phyloP scores from a whole-genome alignment of 495 filamentous ascomycete genomes.

The Penicillium crystallinum region DNA sequence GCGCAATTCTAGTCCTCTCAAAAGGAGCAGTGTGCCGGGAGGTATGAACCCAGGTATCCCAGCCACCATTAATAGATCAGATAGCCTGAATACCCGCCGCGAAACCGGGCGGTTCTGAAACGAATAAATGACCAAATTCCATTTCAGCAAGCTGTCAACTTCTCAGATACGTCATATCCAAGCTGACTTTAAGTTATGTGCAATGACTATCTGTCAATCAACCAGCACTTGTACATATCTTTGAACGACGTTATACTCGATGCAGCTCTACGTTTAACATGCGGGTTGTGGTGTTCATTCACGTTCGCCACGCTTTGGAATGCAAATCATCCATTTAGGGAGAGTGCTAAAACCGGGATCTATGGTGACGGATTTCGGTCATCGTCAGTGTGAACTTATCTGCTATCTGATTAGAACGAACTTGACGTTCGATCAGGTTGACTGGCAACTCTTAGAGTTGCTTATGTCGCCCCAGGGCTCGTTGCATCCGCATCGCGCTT shows the following conservation, averaged over 20 bases:
- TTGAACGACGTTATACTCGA: conserved; percentile 6
- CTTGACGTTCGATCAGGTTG: not conserved
- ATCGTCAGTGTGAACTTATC: not conserved
- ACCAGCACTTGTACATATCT: conserved; percentile 8
- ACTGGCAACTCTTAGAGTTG: not conserved
- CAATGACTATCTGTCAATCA: not conserved
- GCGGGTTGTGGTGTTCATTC: not conserved
- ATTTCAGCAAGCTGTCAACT: not conserved
- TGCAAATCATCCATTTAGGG: conserved; percentile 1
- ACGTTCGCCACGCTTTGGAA: conserved; percentile 15
- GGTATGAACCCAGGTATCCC: conserved; percentile 22
- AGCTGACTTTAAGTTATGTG: not conserved
- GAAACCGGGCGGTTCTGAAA: conserved; percentile 38
- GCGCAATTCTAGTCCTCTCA: conserved; percentile 38
- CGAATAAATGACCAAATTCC: conserved; percentile 8
- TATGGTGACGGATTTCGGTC: not conserved
- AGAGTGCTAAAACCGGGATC: not conserved
- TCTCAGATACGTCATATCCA: conserved; percentile 4
- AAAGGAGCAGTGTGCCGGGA: conserved; percentile 39
- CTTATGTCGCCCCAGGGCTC: too few relatives aligned
- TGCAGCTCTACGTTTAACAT: conserved; percentile 3
- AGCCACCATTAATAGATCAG: conserved; percentile 22
- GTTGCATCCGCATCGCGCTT: conserved; percentile 2
- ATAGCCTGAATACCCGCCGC: conserved; percentile 24
- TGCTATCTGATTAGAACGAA: not conserved